Conservation (phyloP, 2,329 filamentous ascomycete genomes). For the Colletotrichum australisinense region DNA sequence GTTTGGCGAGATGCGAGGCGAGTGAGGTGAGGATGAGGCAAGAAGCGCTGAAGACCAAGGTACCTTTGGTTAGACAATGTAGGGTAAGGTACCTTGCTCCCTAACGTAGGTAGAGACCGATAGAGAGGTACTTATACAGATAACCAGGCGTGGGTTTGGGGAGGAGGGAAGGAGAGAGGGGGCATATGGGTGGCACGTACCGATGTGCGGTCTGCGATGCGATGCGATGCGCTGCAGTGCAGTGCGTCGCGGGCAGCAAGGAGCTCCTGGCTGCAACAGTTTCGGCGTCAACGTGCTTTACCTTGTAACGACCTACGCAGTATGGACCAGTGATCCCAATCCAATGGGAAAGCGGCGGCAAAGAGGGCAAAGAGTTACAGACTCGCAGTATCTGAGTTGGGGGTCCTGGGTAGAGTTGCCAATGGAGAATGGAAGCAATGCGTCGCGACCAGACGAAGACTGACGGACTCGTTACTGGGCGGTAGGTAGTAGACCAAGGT, state of each 20-base stretch:
- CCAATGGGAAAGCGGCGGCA: constrained; percentile 18
- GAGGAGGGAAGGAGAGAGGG: neutral
- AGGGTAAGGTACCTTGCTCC: too few relatives aligned
- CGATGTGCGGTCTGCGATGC: constrained; percentile 20
- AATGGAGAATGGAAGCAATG: neutral
- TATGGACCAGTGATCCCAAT: neutral
- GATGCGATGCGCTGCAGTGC: constrained; percentile 22
- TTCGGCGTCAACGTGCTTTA: constrained; percentile 41
- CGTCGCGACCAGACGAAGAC: neutral
- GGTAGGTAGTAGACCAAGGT: neutral
- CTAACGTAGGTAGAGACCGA: too few relatives aligned
- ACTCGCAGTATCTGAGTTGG: too few relatives aligned
- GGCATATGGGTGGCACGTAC: constrained; percentile 24
- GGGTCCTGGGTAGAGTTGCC: neutral
- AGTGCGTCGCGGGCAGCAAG: constrained; percentile 36
- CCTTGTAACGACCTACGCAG: neutral
- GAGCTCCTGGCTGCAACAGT: constrained; percentile 42
- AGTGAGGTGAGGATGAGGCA: neutral
- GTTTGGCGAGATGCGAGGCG: neutral
- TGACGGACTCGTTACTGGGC: neutral
- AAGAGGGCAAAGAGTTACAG: neutral
- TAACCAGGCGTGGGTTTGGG: neutral
- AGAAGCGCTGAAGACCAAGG: too few relatives aligned
- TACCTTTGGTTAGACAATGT: too few relatives aligned
- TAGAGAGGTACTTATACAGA: neutral